phyloP scores from a whole-genome alignment of 2,329 filamentous ascomycete genomes.

The Claviceps quebecensis region DNA sequence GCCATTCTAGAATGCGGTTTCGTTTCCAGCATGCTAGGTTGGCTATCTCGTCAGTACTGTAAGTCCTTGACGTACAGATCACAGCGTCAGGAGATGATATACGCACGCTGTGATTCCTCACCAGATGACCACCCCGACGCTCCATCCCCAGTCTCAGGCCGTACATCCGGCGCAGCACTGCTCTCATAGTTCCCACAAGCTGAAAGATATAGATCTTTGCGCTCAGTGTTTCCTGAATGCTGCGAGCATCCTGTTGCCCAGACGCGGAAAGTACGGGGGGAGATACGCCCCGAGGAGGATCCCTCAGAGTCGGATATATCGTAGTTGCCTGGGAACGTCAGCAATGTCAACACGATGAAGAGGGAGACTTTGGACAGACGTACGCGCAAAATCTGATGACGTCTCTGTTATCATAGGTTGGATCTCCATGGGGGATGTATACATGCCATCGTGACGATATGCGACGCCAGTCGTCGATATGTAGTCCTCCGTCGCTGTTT shows the following conservation, averaged over 20 bases:
- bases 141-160: not conserved
- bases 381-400: not conserved
- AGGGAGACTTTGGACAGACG: not conserved
- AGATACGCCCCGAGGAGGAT: constrained; percentile 22
- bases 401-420: no score
- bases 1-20: not conserved
- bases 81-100: not conserved
- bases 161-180: not conserved
- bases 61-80: no score
- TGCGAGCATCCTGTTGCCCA: constrained; percentile 19
- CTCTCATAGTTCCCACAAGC: not conserved
- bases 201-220: no score
- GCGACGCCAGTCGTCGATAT: not conserved
- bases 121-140: not conserved
- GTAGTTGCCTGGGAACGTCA: constrained; percentile 5
- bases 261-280: constrained; percentile 26
- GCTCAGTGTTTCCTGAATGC: not conserved
- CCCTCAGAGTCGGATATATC: constrained; percentile 29
- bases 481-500: not conserved
- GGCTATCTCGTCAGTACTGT: no score
- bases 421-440: not conserved
- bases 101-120: not conserved
- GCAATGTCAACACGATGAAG: not conserved
- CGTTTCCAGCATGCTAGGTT: not conserved
- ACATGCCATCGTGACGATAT: not conserved